These are phyloP conservation scores for Podospora tetraspora DNA, from an alignment of 495 filamentous ascomycete genomes.

Conservation along the genomic window DNA sequence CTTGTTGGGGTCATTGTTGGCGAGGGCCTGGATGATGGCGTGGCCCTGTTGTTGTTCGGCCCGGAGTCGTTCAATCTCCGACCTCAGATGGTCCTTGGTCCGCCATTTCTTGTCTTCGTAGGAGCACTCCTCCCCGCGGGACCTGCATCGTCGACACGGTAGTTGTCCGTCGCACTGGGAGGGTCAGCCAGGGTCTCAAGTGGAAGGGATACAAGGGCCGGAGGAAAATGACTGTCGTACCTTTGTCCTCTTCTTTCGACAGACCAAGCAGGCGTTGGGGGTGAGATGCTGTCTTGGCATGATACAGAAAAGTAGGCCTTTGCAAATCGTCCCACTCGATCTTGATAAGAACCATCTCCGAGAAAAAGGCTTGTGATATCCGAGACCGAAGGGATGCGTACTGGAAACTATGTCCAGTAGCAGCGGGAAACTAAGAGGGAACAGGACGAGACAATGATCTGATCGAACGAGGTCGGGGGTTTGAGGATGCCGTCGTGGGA, in stretches of 20 bases:
- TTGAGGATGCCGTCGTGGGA: background rate
- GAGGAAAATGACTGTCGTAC: constrained; percentile 8
- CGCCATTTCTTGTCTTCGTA: constrained; percentile 33
- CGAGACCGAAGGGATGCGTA: background rate
- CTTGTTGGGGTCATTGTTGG: constrained; percentile 22
- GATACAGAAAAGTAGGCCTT: constrained; percentile 4
- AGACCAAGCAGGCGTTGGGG: constrained; percentile 26
- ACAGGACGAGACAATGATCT: background rate
- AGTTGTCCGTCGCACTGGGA: constrained; percentile 28
- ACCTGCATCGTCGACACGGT: constrained; percentile 27
- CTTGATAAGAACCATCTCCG: background rate
- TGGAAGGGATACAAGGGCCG: background rate
- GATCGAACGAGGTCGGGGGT: background rate
- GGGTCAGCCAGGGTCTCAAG: constrained; percentile 7
- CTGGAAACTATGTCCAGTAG: background rate
- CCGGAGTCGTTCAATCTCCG: constrained; percentile 28
- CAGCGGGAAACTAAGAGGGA: background rate
- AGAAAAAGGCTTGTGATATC: background rate
- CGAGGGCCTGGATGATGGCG: constrained; percentile 26
- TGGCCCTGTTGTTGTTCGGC: constrained; percentile 26
- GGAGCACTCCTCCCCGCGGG: constrained; percentile 28
- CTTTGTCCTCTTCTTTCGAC: constrained; percentile 27
- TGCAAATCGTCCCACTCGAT: background rate
- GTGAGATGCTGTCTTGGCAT: constrained; percentile 31
- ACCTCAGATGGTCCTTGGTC: constrained; percentile 32